These are phyloP conservation scores for Suhomyces terraborum DNA, from an alignment of 1,139 yeast species.

Conservation along the genomic window DNA sequence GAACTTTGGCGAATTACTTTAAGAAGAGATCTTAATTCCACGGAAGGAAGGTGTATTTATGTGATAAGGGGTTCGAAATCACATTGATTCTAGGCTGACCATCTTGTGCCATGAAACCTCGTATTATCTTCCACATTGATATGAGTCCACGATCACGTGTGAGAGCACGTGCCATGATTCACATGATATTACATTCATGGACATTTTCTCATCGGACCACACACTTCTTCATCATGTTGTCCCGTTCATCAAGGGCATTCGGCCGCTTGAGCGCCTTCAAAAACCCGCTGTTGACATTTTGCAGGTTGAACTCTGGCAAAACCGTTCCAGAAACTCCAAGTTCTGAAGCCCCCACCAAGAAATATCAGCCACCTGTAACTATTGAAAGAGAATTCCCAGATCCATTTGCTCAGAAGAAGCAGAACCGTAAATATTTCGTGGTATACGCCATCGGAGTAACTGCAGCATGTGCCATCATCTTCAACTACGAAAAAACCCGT, in stretches of 20 bases:
- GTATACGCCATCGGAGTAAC: conserved; percentile 67
- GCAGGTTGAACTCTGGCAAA: neutral
- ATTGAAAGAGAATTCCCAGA: conserved; percentile 73
- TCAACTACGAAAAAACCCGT: conserved; percentile 88
- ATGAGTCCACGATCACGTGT: too few relatives aligned
- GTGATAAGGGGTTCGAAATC: too few relatives aligned
- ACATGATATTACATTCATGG: neutral
- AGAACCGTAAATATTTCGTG: conserved; percentile 55
- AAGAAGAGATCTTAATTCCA: too few relatives aligned
- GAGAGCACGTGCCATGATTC: too few relatives aligned
- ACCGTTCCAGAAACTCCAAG: neutral
- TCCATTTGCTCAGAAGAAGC: conserved; percentile 59
- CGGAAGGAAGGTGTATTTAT: too few relatives aligned
- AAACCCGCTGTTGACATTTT: neutral
- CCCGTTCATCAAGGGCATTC: conserved; percentile 6
- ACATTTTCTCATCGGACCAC: conserved; percentile 2
- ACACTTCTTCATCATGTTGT: conserved; percentile 2
- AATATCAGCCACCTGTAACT: conserved; percentile 44
- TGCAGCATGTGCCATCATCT: conserved; percentile 65
- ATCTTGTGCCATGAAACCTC: too few relatives aligned
- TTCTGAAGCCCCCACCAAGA: neutral
- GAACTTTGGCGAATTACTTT: too few relatives aligned
- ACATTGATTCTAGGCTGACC: too few relatives aligned
- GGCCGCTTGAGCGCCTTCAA: neutral
- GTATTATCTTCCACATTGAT: too few relatives aligned